Conservation (phyloP, 2,329 filamentous ascomycete species). For the Colletotrichum tofieldiae region DNA sequence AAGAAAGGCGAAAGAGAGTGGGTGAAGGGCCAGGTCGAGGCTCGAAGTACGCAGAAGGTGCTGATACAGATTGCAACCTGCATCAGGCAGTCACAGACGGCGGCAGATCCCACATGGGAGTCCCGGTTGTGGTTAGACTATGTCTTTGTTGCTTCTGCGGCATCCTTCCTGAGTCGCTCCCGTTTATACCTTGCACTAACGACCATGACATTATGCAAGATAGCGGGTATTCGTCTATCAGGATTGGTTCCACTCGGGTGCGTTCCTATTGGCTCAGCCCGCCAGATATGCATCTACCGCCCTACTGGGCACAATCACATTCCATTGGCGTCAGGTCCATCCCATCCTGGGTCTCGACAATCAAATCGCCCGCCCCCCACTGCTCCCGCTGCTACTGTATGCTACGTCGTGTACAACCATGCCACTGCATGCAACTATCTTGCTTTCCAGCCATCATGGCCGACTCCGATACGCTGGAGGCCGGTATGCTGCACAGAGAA, state of each 20-base stretch:
- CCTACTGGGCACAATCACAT: neutral
- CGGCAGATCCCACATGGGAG: conserved; percentile 17
- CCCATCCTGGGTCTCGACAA: conserved; percentile 10
- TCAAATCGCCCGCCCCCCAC: conserved; percentile 6
- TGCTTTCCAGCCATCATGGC: neutral
- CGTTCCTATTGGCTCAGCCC: neutral
- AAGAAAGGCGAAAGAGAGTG: neutral
- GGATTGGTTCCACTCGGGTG: no score
- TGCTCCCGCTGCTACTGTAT: neutral
- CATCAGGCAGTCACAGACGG: conserved; percentile 12
- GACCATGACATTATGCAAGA: neutral
- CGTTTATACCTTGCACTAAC: conserved; percentile 4
- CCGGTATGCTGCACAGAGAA: conserved; percentile 26
- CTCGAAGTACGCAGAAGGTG: neutral
- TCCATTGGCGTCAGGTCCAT: neutral
- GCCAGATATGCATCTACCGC: neutral
- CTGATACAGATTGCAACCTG: neutral
- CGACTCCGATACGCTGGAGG: conserved; percentile 11
- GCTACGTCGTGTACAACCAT: conserved; percentile 10
- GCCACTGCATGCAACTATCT: conserved; percentile 23
- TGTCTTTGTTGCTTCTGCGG: conserved; percentile 8
- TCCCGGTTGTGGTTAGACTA: conserved; percentile 4
- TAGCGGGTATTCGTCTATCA: neutral
- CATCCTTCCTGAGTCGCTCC: conserved; percentile 6
- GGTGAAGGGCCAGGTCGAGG: neutral